Conservation (phyloP, 169 alveolate species). For the Plasmodium reichenowi region DNA sequence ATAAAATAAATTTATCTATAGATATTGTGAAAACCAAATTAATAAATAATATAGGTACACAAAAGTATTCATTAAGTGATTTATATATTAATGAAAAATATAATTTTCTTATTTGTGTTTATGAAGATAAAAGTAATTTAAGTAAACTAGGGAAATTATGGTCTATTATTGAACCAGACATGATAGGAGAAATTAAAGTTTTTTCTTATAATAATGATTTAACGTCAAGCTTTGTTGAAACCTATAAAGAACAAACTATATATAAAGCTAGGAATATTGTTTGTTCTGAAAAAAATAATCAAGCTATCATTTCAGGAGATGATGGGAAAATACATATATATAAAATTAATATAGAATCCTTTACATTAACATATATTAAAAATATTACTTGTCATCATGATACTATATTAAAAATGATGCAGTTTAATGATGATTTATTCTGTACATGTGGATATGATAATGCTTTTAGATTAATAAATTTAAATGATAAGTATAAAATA, state of each 20-base stretch:
- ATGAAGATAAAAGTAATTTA: slow-evolving; percentile 83
- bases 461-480: slow-evolving; percentile 77
- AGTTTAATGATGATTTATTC: slow-evolving; percentile 28
- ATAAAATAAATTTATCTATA: slow-evolving; percentile 57
- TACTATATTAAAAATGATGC: slow-evolving; percentile 78
- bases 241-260: slow-evolving; percentile 60
- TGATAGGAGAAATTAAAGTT: slow-evolving; percentile 81
- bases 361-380: slow-evolving; percentile 75
- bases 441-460: slow-evolving; percentile 87
- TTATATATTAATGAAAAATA: slow-evolving; percentile 52
- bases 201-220: slow-evolving; percentile 78
- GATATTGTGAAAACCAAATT: slow-evolving; percentile 53
- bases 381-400: slow-evolving; percentile 79
- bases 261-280: slow-evolving; percentile 68
- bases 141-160: slow-evolving; percentile 86
- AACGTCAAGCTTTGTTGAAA: slow-evolving; percentile 58
- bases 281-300: slow-evolving; percentile 29
- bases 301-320: slow-evolving; percentile 70
- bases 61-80: slow-evolving; percentile 60
- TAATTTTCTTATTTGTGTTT: slow-evolving; percentile 66
- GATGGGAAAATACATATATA: slow-evolving; percentile 74
- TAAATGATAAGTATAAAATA: slow-evolving; percentile 60
- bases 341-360: slow-evolving; percentile 25
- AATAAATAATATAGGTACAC: slow-evolving; percentile 64
- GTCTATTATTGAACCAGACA: slow-evolving; percentile 86